Evolutionary conservation across 768 basidiomycete genomes (phyloP).

Genomic region (Pleurotus djamor): DNA sequence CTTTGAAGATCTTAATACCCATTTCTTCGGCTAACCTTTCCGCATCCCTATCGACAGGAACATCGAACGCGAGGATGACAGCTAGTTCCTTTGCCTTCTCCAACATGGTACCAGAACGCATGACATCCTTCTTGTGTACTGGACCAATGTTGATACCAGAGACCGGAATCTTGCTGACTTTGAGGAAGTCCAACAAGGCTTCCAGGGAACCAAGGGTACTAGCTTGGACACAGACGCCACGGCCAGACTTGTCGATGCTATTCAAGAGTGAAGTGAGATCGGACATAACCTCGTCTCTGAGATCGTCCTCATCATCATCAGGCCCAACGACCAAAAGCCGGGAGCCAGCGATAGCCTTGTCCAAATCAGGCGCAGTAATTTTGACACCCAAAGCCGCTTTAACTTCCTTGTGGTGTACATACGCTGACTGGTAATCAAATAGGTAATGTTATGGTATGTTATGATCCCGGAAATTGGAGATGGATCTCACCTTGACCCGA

Average conservation of each 20-base stretch:
- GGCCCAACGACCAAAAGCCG: slow-evolving; percentile 89
- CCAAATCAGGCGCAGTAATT: slow-evolving; percentile 90
- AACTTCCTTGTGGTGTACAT: slow-evolving; percentile 96
- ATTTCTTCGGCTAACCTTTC: slow-evolving; percentile 91
- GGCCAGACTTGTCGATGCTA: slow-evolving; percentile 93
- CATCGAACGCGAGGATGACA: slow-evolving; percentile 96
- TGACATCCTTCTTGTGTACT: slow-evolving; percentile 93
- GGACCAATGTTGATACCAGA: slow-evolving; percentile 98
- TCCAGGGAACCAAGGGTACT: slow-evolving; percentile 97
- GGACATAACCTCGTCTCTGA: slow-evolving; percentile 95
- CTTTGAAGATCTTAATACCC: slow-evolving; percentile 93
- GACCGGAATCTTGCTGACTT: slow-evolving; percentile 94
- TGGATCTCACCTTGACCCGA: slow-evolving; percentile 78
- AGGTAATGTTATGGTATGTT: slow-evolving; percentile 9
- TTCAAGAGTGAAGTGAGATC: slow-evolving; percentile 87
- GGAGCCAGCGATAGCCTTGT: slow-evolving; percentile 98
- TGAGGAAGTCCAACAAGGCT: slow-evolving; percentile 94
- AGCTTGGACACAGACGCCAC: slow-evolving; percentile 96
- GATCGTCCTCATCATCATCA: slow-evolving; percentile 95
- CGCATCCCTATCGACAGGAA: slow-evolving; percentile 90
- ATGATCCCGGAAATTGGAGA: slow-evolving; percentile 2
- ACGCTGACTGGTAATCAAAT: slow-evolving; percentile 66
- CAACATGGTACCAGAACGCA: slow-evolving; percentile 90
- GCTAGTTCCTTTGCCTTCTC: slow-evolving; percentile 96
- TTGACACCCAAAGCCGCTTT: slow-evolving; percentile 98